These are phyloP conservation scores for Neurospora sp. DNA, from an alignment of 2,329 filamentous ascomycete genomes.

Conservation along the genomic window DNA sequence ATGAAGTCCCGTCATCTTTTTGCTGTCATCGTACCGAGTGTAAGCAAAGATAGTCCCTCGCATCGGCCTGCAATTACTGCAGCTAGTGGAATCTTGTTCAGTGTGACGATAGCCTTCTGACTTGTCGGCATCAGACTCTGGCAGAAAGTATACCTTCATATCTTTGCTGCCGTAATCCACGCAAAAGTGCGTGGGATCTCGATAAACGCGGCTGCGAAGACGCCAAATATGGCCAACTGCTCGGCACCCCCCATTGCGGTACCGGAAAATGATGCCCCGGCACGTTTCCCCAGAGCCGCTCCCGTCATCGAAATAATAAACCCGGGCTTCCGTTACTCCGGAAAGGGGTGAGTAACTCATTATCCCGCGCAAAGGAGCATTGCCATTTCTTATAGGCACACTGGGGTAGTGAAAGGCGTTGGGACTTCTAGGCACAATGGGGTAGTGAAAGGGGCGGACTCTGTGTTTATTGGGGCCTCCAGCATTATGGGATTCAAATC, in stretches of 20 bases:
- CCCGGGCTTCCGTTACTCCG: background rate
- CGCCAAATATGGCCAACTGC: background rate
- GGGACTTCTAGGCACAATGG: background rate
- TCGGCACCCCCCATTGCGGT: background rate
- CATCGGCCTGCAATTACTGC: background rate
- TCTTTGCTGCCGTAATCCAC: background rate
- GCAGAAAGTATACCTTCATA: background rate
- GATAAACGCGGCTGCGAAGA: background rate
- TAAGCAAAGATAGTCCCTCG: background rate
- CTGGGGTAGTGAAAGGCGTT: background rate
- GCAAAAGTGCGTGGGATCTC: background rate
- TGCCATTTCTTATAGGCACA: background rate
- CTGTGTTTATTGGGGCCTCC: background rate
- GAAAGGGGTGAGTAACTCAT: background rate
- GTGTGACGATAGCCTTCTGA: background rate
- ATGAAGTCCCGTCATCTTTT: background rate
- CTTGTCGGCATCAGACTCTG: background rate
- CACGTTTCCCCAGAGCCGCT: background rate
- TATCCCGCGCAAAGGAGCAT: background rate
- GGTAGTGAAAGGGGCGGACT: background rate
- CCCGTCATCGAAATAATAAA: background rate
- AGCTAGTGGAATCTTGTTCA: background rate
- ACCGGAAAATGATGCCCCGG: background rate
- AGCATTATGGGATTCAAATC: background rate
- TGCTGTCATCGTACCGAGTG: background rate